Conservation (phyloP, 2,329 filamentous ascomycete genomes). For the Penicillium expansum region DNA sequence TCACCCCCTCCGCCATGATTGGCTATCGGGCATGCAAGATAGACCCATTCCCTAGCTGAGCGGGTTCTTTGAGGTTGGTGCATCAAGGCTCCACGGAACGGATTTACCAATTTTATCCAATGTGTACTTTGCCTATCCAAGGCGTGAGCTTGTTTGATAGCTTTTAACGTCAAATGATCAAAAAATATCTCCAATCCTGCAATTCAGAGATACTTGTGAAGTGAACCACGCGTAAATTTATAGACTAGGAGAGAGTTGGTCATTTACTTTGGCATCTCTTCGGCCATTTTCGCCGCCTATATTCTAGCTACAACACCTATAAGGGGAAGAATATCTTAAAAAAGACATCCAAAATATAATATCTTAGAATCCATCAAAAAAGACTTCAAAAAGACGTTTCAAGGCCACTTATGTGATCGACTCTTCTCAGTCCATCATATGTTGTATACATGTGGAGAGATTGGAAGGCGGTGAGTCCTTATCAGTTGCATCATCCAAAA, state of each 20-base stretch:
- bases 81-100: constrained; percentile 3
- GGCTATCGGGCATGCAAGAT: too few relatives aligned
- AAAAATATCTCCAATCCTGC: constrained; percentile 1
- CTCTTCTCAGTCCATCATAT: too few relatives aligned
- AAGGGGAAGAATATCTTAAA: background rate
- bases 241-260: too few relatives aligned
- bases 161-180: constrained; percentile 4
- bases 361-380: background rate
- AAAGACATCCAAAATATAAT: background rate
- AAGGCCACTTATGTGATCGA: too few relatives aligned
- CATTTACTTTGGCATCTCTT: background rate
- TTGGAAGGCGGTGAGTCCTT: constrained; percentile 10
- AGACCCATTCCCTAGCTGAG: too few relatives aligned
- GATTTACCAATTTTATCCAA: background rate
- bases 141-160: constrained; percentile 5
- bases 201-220: background rate
- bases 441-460: background rate
- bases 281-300: background rate
- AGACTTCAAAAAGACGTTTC: background rate
- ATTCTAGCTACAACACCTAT: background rate
- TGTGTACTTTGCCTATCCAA: background rate
- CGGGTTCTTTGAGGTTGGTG: constrained; percentile 2
- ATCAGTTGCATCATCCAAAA: constrained; percentile 18
- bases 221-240: too few relatives aligned
- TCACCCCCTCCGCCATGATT: background rate